Evolutionary conservation across 306 rosid species (phyloP).

Genomic region (Mimosa bimucronata): DNA sequence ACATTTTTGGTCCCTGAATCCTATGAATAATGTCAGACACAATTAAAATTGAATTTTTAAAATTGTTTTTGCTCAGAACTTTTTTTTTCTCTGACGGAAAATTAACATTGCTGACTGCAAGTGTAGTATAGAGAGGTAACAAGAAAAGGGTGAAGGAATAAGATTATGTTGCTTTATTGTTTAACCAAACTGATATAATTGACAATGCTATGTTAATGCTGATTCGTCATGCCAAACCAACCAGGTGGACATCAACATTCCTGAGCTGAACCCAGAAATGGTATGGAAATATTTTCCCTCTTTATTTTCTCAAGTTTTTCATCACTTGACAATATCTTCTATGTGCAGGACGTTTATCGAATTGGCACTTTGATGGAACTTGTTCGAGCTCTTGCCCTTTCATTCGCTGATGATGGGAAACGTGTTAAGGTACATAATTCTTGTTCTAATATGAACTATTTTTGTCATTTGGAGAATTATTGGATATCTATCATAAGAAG

Average conservation of each 20-base stretch:
- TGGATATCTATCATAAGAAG: conserved; percentile 5
- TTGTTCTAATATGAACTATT: conserved; percentile 29
- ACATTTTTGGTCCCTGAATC: conserved; percentile 14
- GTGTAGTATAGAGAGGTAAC: conserved; percentile 26
- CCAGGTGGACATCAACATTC: conserved; percentile 95
- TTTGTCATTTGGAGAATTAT: conserved; percentile 17
- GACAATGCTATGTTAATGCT: conserved; percentile 27
- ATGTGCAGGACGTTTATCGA: conserved; percentile 91
- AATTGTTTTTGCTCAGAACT: conserved; percentile 22
- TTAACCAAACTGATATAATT: conserved; percentile 16
- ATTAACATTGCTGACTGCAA: conserved; percentile 20
- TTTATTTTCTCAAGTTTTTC: conserved; percentile 11
- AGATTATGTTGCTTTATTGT: conserved; percentile 3
- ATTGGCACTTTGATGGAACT: conserved; percentile 95
- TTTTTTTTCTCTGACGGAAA: conserved; percentile 19
- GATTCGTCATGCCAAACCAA: conserved; percentile 42
- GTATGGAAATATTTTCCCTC: conserved; percentile 46
- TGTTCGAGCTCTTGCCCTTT: conserved; percentile 82
- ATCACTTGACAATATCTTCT: conserved; percentile 49
- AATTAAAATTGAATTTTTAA: conserved; percentile 14
- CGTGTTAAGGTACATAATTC: conserved; percentile 71
- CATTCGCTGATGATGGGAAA: conserved; percentile 94
- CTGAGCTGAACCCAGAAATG: conserved; percentile 96
- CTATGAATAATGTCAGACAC: neutral
- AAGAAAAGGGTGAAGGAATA: neutral